Conservation (phyloP, 2,329 filamentous ascomycete genomes). For the Delphinella strobiligena region DNA sequence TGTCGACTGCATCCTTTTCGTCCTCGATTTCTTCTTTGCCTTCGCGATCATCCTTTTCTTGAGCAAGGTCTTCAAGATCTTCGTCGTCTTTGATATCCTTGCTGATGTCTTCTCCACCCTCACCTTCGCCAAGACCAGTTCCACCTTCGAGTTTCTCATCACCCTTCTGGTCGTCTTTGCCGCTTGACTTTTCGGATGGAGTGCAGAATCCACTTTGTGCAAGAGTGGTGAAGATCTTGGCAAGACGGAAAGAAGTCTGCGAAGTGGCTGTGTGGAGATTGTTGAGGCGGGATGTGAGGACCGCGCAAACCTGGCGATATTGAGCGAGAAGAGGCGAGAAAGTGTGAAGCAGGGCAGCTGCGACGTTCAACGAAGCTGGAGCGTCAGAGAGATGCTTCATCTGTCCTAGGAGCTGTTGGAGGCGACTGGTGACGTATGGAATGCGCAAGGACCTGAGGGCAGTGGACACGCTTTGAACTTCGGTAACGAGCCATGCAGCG, state of each 20-base stretch:
- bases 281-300: slow-evolving; percentile 46
- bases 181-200: slow-evolving; percentile 60
- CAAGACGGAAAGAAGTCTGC: slow-evolving; percentile 63
- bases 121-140: slow-evolving; percentile 86
- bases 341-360: slow-evolving; percentile 47
- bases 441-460: slow-evolving; percentile 50
- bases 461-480: slow-evolving; percentile 31
- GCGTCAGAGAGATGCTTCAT: slow-evolving; percentile 32
- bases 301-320: slow-evolving; percentile 52
- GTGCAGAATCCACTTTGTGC: slow-evolving; percentile 82
- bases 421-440: slow-evolving; percentile 37
- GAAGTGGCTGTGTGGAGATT: slow-evolving; percentile 58
- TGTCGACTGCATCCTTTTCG: slow-evolving; percentile 77
- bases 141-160: slow-evolving; percentile 77
- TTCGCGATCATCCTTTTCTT: slow-evolving; percentile 55
- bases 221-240: slow-evolving; percentile 66
- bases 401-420: slow-evolving; percentile 33
- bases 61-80: slow-evolving; percentile 80
- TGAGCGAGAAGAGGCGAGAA: slow-evolving; percentile 62
- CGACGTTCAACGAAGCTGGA: slow-evolving; percentile 29
- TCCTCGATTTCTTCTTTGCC: slow-evolving; percentile 55
- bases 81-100: slow-evolving; percentile 93
- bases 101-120: slow-evolving; percentile 93
- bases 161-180: slow-evolving; percentile 15
- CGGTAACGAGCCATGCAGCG: slow-evolving; percentile 49